Base-by-base conservation (phyloP, 2,329 filamentous ascomycete genomes). In the Ciborinia camelliae region DNA sequence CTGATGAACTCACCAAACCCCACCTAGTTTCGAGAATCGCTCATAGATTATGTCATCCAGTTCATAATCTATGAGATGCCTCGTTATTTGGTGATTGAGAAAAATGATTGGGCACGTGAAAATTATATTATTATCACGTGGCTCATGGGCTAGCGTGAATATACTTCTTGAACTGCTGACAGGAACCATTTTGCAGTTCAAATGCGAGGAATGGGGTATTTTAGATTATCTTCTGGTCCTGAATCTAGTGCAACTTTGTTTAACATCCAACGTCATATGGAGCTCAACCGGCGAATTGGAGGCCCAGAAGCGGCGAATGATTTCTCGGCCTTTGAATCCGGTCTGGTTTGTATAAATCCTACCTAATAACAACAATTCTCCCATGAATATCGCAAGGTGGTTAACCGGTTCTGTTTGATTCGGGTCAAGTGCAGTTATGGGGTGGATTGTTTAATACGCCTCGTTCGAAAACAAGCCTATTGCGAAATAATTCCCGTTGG, bases 1-100 rank as follows among this genome's bases (percentile, higher is more conserved):
- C n/a, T 14, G 1, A 14, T 15, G 1, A 37, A 52, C 63, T 39
- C 28, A 71, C 84, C 84, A 86, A 35, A 84, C 79, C 18, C 84
- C 84, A 2, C 84, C 84, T n/a, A 80, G 77, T 20, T 76, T 78
- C 62, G 76, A 75, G 5, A 78, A 81, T 62, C 84, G 77, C 67
- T 87, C 84, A 67, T 82, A 86, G 0, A 86, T 79, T 0, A 78
- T 81, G 1, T 85, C 81, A 10, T 84, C 76, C 5, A 82, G 63
- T 0, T 79, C 81, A 9, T 75, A 74, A 53, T 73, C 73, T 35
- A 77, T 74, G n/a, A 83, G 74, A 74, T 83, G 3, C 4, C 28
- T n/a, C 4, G 14, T 35, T 58, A 58, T 45, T 43, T 32, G 26
- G 54, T 58, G 28, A 58, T 45, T 32, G 1, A 8, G 3, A 0